Evolutionary conservation across 2,329 filamentous ascomycete species (phyloP), one percentile per base, ranked within the genome.

Genomic region (Thelonectria olida): DNA sequence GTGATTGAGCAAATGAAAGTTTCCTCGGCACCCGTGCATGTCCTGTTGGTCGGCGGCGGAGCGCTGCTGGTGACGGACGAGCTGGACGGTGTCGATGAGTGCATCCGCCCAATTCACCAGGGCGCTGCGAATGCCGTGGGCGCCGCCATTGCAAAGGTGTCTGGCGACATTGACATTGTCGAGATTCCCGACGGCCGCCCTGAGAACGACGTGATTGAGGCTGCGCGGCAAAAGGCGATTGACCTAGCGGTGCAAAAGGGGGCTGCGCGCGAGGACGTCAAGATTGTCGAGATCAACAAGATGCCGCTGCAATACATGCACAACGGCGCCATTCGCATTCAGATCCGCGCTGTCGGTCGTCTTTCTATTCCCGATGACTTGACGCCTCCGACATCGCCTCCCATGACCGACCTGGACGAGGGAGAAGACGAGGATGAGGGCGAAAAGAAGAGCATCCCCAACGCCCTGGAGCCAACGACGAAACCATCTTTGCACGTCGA

Each of bases 71-170:
- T 83, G 3, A 80, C 82, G 1, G 76, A 82, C 5, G 67, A 75
- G 1, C 76, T 88, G 7, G 74, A 77, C 1, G 84, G 84, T 0
- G 85, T 86, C 0, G 77, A 79, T 7, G 76, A 82, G 62, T 80
- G 83, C 57, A 82, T 84, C 7, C 75, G 79, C 5, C 86, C 86
- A 1, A 78, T 81, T 2, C 82, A 82, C 50, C 78, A 84, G 27
- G 84, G 84, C 57, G 84, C 83, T 1, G 86, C 86, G 4, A 89
- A 88, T 70, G 86, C 86, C 0, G 83, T 89, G 2, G 86, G 86
- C 6, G 86, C 86, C 1, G 86, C 86, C 0, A 86, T 86, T 28
- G 84, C 83, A 3, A 84, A 84, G 54, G 81, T 86, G 1, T 81
- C 81, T 3, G 84, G 83, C 0, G 80, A 81, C 9, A 75, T 87